A percentile compares a stretch with the other conserved stretches of the same genome.
Conservation (phyloP, 202 grass and related monocot genomes). For the Hordeum pubiflorum region DNA sequence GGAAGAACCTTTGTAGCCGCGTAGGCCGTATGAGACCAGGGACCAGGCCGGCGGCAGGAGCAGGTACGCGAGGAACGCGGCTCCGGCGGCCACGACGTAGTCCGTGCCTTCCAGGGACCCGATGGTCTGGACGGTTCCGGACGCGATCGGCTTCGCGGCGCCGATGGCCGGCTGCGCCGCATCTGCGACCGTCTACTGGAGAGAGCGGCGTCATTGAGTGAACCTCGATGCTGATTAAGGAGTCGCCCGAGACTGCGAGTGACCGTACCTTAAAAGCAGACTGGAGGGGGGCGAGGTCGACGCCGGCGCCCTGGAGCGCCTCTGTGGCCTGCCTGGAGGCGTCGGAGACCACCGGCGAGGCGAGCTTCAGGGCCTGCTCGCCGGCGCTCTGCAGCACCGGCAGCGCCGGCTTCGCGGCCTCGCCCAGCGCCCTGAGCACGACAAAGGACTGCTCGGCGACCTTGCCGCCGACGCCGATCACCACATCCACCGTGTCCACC, state of each 20-base stretch:
- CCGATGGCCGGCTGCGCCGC: slow-evolving; percentile 67
- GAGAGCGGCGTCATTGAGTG: slow-evolving; percentile 18
- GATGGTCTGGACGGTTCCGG: slow-evolving; percentile 63
- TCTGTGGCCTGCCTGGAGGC: slow-evolving; percentile 64
- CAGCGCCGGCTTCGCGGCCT: slow-evolving; percentile 62
- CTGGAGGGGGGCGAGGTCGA: slow-evolving; percentile 63
- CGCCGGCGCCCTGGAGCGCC: slow-evolving; percentile 62
- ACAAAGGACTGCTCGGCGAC: slow-evolving; percentile 30
- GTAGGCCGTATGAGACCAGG: slow-evolving; percentile 52
- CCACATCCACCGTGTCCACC: slow-evolving; percentile 64
- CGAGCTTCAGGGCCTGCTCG: slow-evolving; percentile 70
- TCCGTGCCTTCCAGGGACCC: slow-evolving; percentile 37
- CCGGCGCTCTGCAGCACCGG: slow-evolving; percentile 60
- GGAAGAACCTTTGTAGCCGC: slow-evolving; percentile 68
- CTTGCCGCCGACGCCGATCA: slow-evolving; percentile 40
- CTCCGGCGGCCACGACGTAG: slow-evolving; percentile 51
- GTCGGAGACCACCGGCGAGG: slow-evolving; percentile 58
- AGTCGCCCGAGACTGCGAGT: not conserved
- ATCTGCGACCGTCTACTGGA: slow-evolving; percentile 60
- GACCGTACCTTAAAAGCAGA: slow-evolving; percentile 57
- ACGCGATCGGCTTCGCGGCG: slow-evolving; percentile 71
- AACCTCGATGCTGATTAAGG: not conserved
- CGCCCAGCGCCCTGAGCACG: slow-evolving; percentile 45
- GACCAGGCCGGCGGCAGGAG: slow-evolving; percentile 78
- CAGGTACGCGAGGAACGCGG: slow-evolving; percentile 71